phyloP scores from a whole-genome alignment of 2,329 filamentous ascomycete species.

The Aspergillus awamori region DNA sequence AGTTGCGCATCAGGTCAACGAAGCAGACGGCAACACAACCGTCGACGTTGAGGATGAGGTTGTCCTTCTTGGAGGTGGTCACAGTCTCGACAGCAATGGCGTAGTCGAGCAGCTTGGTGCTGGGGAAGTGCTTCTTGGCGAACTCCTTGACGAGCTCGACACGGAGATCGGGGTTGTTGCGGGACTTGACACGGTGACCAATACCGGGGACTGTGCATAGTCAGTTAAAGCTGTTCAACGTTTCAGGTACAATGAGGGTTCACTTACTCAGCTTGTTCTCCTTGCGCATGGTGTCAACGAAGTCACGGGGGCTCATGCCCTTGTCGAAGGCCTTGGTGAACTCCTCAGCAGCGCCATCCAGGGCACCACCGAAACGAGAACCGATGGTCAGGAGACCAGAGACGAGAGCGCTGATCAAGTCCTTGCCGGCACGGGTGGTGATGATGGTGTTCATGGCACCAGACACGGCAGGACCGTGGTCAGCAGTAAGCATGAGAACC shows the following conservation, averaged over 20 bases:
- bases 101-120: slow-evolving; percentile 97
- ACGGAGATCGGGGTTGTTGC: slow-evolving; percentile 99
- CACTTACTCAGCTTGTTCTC: slow-evolving; percentile 93
- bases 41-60: slow-evolving; percentile 98
- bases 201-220: slow-evolving; percentile 76
- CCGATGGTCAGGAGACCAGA: slow-evolving; percentile 97
- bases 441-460: slow-evolving; percentile 99
- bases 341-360: slow-evolving; percentile 96
- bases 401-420: slow-evolving; percentile 92
- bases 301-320: slow-evolving; percentile 96
- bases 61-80: slow-evolving; percentile 99
- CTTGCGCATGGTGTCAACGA: slow-evolving; percentile 98
- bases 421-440: slow-evolving; percentile 98
- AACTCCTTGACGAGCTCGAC: slow-evolving; percentile 99
- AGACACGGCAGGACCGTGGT: slow-evolving; percentile 97
- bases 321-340: slow-evolving; percentile 98
- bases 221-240: slow-evolving; percentile 29
- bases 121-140: slow-evolving; percentile 95
- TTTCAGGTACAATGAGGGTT: background rate
- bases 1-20: slow-evolving; percentile 95
- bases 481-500: slow-evolving; percentile 99
- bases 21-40: slow-evolving; percentile 99
- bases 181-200: slow-evolving; percentile 98
- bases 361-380: slow-evolving; percentile 96
- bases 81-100: slow-evolving; percentile 96